Evolutionary conservation across 305 asterid species (phyloP).

Genomic region (Rubia tinctorum): DNA sequence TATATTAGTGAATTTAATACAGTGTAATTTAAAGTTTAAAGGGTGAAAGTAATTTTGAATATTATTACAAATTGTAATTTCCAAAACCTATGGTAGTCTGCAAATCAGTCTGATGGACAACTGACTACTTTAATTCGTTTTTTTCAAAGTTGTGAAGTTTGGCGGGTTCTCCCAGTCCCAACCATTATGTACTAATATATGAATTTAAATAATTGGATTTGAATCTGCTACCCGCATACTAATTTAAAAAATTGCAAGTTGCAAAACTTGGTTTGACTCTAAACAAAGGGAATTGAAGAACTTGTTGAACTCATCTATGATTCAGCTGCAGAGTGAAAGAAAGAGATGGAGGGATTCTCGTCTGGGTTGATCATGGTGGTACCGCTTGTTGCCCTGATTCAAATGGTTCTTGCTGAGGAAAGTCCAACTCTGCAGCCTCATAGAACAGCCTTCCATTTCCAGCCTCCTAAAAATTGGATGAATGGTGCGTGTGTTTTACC

Average conservation of each 20-base stretch:
- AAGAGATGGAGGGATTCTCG: conserved; percentile 10
- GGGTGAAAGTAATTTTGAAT: no score
- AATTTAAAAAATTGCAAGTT: background rate
- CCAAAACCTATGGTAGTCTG: no score
- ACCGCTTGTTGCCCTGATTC: conserved; percentile 5
- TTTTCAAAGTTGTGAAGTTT: background rate
- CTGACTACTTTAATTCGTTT: background rate
- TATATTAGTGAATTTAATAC: no score
- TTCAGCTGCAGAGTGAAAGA: background rate
- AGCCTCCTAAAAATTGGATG: conserved; percentile 75
- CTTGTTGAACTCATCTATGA: background rate
- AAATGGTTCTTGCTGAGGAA: background rate
- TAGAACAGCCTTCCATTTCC: conserved; percentile 60
- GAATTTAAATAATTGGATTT: background rate
- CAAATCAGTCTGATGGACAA: background rate
- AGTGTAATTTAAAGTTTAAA: no score
- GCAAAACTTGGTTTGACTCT: background rate
- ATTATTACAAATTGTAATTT: no score
- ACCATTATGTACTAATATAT: background rate
- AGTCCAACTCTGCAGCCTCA: conserved; percentile 34
- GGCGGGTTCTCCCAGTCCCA: background rate
- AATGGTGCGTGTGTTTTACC: conserved; percentile 37
- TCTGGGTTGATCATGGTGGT: conserved; percentile 11
- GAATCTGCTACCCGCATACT: background rate
- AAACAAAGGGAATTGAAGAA: background rate